Conservation (phyloP, 257 asterid species). For the Solanum appendiculatum region DNA sequence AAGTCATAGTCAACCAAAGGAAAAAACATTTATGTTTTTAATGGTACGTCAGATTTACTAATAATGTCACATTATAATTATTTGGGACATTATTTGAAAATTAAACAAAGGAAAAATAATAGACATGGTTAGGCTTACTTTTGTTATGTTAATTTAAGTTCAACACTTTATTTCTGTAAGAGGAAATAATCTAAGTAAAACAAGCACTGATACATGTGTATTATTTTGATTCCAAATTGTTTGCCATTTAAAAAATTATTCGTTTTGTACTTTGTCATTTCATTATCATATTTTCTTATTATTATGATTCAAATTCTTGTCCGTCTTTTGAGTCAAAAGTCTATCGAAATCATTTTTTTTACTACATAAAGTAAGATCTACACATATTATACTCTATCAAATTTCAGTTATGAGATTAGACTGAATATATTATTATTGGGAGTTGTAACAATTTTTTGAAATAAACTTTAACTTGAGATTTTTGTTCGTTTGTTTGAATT, state of each 20-base stretch:
- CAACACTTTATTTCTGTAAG: background rate
- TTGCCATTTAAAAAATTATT: background rate
- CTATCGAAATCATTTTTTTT: rapidly evolving
- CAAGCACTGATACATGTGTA: background rate
- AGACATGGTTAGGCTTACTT: background rate
- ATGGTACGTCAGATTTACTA: background rate
- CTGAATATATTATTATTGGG: no score
- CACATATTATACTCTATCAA: no score
- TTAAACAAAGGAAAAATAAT: background rate
- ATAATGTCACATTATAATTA: background rate
- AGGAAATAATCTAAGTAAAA: background rate
- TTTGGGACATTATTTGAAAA: background rate
- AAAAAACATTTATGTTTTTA: background rate
- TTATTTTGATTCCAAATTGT: background rate
- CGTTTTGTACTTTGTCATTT: background rate
- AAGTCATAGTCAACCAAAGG: background rate
- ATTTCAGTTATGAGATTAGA: no score
- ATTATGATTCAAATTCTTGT: background rate
- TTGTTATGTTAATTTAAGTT: background rate
- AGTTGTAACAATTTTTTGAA: no score
- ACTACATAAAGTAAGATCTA: no score
- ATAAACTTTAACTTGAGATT: no score
- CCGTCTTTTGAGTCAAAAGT: background rate
- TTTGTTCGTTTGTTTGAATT: no score
- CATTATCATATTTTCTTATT: background rate